Evolutionary conservation across 139 green algal genomes (phyloP), one percentile per base, ranked within the genome.

Genomic region (Tetraselmis chui): DNA sequence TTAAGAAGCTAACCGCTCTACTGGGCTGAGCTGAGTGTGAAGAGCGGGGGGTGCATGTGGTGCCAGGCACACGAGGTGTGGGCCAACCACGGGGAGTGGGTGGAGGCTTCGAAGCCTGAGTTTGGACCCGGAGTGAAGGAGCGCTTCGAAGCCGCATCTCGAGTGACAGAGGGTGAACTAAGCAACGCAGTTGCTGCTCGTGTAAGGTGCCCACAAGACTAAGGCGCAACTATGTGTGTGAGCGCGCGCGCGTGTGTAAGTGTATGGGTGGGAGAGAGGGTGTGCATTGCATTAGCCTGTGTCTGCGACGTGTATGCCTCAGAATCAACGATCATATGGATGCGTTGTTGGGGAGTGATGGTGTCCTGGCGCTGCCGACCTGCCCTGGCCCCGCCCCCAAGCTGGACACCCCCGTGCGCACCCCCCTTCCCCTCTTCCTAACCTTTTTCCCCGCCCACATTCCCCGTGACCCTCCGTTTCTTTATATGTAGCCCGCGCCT

Each of bases 11-110:
- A n/a, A n/a, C n/a, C n/a, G n/a, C n/a, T n/a, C n/a, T n/a, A n/a
- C n/a, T n/a, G n/a, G n/a, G n/a, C n/a, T n/a, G n/a, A n/a, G n/a
- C n/a, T n/a, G n/a, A n/a, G n/a, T n/a, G n/a, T n/a, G n/a, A n/a
- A n/a, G n/a, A n/a, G n/a, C n/a, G n/a, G n/a, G n/a, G n/a, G n/a
- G n/a, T n/a, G n/a, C n/a, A n/a, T n/a, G n/a, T n/a, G n/a, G n/a
- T n/a, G n/a, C n/a, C 87, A 96, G 90, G 89, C 84, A 1, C 86
- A 78, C 2, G 94, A 98, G 85, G 83, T 95, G 1, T 98, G 95
- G 95, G 31, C 88, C 31, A 80, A 82, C 25, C 90, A 97, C 81
- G 92, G 94, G 24, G 87, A 78, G 0, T 98, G 94, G 94, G 86
- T 98, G 1, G 79, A 30, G 0, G 11, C 75, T 0, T 18, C 91